Conservation (phyloP, 1,139 yeast species). For the Eremothecium gossypii region DNA sequence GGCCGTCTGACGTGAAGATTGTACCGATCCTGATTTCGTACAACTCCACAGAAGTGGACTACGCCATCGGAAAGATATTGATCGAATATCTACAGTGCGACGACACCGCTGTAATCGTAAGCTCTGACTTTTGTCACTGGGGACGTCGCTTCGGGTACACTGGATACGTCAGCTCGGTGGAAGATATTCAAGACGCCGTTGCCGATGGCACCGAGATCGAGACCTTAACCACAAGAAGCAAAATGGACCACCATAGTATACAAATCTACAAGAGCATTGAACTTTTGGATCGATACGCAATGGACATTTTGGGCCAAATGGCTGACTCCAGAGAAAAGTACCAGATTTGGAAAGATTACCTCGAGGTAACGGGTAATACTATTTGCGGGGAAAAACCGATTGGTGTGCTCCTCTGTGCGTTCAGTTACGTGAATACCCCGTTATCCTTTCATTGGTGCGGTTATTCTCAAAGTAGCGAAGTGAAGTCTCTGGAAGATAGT, state of each 20-base stretch:
- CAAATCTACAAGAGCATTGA: conserved; percentile 70
- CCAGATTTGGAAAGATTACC: conserved; percentile 56
- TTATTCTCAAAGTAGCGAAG: conserved; percentile 70
- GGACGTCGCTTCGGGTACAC: conserved; percentile 72
- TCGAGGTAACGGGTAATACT: conserved; percentile 68
- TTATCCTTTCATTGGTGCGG: conserved; percentile 60
- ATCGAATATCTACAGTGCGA: conserved; percentile 47
- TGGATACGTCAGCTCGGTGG: conserved; percentile 35
- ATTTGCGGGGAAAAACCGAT: conserved; percentile 91
- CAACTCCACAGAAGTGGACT: conserved; percentile 39
- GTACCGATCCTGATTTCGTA: conserved; percentile 79
- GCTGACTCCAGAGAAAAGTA: conserved; percentile 37
- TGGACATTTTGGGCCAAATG: conserved; percentile 45
- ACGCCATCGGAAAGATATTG: conserved; percentile 40
- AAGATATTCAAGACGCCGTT: conserved; percentile 20
- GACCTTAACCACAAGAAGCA: conserved; percentile 18
- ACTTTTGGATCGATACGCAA: conserved; percentile 56
- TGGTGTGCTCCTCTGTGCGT: conserved; percentile 49
- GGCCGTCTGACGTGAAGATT: conserved; percentile 41
- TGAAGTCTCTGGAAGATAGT: conserved; percentile 43
- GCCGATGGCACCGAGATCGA: conserved; percentile 23
- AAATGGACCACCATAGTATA: conserved; percentile 21
- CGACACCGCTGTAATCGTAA: conserved; percentile 53
- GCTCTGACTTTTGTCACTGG: conserved; percentile 97
- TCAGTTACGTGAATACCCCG: conserved; percentile 29